Base-by-base conservation (phyloP, 257 asterid species). In the Nicotiana benthamiana region DNA sequence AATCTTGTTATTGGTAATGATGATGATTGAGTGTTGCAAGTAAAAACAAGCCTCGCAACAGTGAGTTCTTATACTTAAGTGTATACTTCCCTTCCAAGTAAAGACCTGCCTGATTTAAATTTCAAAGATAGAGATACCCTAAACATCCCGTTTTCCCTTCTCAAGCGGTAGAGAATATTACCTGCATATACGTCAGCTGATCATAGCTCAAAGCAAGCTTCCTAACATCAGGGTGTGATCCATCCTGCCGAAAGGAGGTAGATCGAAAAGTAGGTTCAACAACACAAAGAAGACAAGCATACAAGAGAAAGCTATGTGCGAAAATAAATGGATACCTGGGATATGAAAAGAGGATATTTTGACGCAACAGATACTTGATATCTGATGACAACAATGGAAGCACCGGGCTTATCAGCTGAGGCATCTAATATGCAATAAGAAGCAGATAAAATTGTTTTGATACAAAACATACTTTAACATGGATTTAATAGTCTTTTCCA, bases 121-220 rank as follows among this genome's bases (percentile, higher is more conserved):
- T 79, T 62, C 48, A 48, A 59, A 26, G 43, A 36, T 17, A 79
- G 51, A 79, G 60, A 48, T 46, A 9, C 53, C 53, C 76, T 51
- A 46, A 46, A 64, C 17, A 18, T 51, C 17, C 76, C 54, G 4
- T 34, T 51, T 64, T 28, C 82, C 54, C 65, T 79, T 79, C 24
- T 48, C 28, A 63, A 28, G 54, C 1, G 13, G 16, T 54, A 79
- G 70, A 83, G 46, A 83, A 75, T 79, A 83, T 77, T 80, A 93
- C 98, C 98, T 96, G 99, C 97, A 96, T 91, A 91, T 92, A 96
- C 9, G 93, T 92, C 82, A 96, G 90, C 88, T 93, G 97, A 79
- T 91, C 91, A 88, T 85, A 96, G 85, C 95, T 90, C 92, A 94
- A 81, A 82, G 94, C 97, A 87, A 85, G 91, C 82, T 83, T 87